These are phyloP conservation scores for Chlorophyllum brunneum DNA, from an alignment of 768 basidiomycete species.

Conservation along the genomic window DNA sequence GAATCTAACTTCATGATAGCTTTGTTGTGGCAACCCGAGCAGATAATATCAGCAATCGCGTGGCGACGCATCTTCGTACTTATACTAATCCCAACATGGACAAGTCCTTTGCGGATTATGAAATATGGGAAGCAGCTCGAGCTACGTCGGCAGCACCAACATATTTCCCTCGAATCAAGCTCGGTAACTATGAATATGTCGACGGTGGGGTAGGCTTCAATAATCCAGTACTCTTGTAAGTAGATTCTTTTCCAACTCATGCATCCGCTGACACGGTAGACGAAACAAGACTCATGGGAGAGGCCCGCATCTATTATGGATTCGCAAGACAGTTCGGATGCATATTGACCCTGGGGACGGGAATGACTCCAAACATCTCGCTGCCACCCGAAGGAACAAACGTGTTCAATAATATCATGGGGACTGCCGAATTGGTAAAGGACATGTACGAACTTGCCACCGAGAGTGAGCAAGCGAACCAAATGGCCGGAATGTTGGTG, in stretches of 20 bases:
- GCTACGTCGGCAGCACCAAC: constrained; percentile 33
- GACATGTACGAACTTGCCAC: constrained; percentile 18
- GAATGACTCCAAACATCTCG: constrained; percentile 20
- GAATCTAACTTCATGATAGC: constrained; percentile 11
- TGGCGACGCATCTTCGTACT: constrained; percentile 26
- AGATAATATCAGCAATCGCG: constrained; percentile 22
- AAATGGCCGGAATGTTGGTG: constrained; percentile 14
- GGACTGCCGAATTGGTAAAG: constrained; percentile 9
- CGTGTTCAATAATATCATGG: constrained; percentile 11
- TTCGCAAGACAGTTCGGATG: constrained; percentile 20
- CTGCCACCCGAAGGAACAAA: constrained; percentile 15
- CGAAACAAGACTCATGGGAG: constrained; percentile 24
- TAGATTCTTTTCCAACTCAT: too few species aligned
- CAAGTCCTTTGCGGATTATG: constrained; percentile 22
- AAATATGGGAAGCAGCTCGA: constrained; percentile 31
- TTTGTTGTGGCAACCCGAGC: constrained; percentile 24
- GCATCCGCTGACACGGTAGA: too few species aligned
- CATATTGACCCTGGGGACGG: constrained; percentile 23
- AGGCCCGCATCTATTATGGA: constrained; percentile 21
- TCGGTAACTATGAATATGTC: constrained; percentile 24
- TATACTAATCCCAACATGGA: constrained; percentile 25
- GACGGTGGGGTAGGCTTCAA: constrained; percentile 31
- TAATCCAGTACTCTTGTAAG: constrained; percentile 27
- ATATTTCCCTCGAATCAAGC: constrained; percentile 26
- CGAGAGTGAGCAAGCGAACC: constrained; percentile 17